Conservation (phyloP, 2,329 filamentous ascomycete genomes). For the Cladophialophora exuberans region DNA sequence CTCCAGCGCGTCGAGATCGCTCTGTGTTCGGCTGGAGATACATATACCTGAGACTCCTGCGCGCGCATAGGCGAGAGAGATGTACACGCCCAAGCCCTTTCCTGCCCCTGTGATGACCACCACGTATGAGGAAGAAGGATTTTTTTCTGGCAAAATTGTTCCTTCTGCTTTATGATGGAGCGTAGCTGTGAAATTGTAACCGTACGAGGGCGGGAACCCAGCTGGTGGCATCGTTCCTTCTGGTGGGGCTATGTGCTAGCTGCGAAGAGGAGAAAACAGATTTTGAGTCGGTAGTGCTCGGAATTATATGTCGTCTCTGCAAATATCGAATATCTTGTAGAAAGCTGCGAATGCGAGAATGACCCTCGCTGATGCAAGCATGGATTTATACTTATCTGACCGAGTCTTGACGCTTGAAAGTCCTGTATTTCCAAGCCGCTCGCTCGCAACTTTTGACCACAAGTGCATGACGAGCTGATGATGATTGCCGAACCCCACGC, state of each 20-base stretch:
- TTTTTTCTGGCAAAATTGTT: conserved; percentile 27
- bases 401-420: no score
- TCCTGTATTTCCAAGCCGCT: no score
- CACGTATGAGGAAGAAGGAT: conserved; percentile 14
- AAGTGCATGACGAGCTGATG: no score
- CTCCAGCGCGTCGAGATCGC: conserved; percentile 29
- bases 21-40: conserved; percentile 36
- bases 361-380: no score
- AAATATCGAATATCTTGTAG: neutral
- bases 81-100: conserved; percentile 41
- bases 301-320: neutral
- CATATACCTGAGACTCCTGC: conserved; percentile 45
- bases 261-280: neutral
- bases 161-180: conserved; percentile 23
- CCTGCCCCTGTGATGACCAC: conserved; percentile 45
- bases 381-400: no score
- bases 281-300: neutral
- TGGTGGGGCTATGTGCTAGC: no score
- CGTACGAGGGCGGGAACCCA: conserved; percentile 14
- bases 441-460: no score
- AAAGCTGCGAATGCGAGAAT: no score
- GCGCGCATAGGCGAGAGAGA: conserved; percentile 38
- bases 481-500: no score
- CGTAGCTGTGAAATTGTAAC: conserved; percentile 20
- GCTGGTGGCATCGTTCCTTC: neutral